Base-by-base conservation (phyloP, 805 yeast genomes). In the Sugiyamaella valdiviana region DNA sequence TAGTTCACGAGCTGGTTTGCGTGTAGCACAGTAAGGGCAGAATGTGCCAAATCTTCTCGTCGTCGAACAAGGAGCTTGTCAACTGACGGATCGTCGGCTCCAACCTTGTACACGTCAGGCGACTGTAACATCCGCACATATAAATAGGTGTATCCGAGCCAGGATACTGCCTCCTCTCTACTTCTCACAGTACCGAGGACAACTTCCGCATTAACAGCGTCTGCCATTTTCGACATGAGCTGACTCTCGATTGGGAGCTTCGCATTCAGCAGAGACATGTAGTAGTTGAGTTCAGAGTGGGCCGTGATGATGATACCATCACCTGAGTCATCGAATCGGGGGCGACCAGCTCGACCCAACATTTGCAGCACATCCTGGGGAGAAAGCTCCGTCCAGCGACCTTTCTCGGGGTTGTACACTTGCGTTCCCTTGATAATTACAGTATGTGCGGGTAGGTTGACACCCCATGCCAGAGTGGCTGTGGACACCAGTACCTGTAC, bases 341-440 rank as follows among this genome's bases (percentile, higher is more conserved):
- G 99, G 66, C 99, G 77, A 57, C 98, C 98, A 16, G 98, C 98
- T 70, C 98, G 79, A 35, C 98, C 98, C n/a, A 91, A 72, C 98
- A 91, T 91, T 67, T 91, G 99, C 7, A 91, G 65, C 36, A 91
- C 83, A 67, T 93, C 98, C 59, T 91, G 99, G 0, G 97, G 95
- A 0, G 95, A 83, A n/a, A 91, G 69, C 60, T 86, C 93, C 1
- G 80, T 80, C 97, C 98, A 91, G 5, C 77, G 68, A 47, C 97
- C 95, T 53, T 77, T 78, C 54, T 85, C 93, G 0, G 99, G 97
- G 4, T 93, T 84, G 59, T 95, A 93, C 0, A 89, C 82, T 59
- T 87, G 95, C 0, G 99, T 91, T 0, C 98, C 98, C 60, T 87
- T 87, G 53, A 89, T 85, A 22, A 89, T 82, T 24, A 89, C 97